Evolutionary conservation across 2,329 filamentous ascomycete species (phyloP).

Genomic region (Scleromitrula shiraiana): DNA sequence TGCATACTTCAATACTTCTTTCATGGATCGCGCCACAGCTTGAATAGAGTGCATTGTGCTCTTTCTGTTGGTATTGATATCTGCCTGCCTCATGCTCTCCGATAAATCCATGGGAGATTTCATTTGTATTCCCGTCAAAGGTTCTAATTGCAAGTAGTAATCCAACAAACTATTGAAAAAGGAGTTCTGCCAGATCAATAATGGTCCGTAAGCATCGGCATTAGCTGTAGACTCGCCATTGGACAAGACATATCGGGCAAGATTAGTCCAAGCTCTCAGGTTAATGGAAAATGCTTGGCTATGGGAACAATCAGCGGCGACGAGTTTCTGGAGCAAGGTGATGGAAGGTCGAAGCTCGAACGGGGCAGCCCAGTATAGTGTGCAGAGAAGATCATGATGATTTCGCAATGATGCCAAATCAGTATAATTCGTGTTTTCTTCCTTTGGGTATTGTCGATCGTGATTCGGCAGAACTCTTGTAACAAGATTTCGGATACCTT

Average conservation of each 20-base stretch:
- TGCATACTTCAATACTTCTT: constrained; percentile 13
- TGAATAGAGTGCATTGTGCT: constrained; percentile 17
- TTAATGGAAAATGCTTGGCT: constrained; percentile 60
- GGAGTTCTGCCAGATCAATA: constrained; percentile 48
- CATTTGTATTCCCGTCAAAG: constrained; percentile 13
- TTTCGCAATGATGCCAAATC: constrained; percentile 59
- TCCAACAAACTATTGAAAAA: constrained; percentile 50
- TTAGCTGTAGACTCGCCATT: constrained; percentile 32
- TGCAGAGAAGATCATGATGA: constrained; percentile 60
- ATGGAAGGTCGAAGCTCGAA: constrained; percentile 44
- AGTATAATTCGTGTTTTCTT: constrained; percentile 49
- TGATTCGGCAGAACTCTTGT: constrained; percentile 58
- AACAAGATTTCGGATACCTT: constrained; percentile 54
- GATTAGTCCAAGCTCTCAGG: constrained; percentile 53
- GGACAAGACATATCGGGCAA: constrained; percentile 50
- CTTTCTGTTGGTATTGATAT: constrained; percentile 14
- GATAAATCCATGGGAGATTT: constrained; percentile 3
- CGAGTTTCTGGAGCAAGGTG: constrained; percentile 50
- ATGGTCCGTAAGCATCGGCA: constrained; percentile 38
- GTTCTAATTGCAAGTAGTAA: constrained; percentile 39
- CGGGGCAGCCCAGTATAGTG: constrained; percentile 57
- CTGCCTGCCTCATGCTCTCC: constrained; percentile 4
- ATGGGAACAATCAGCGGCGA: constrained; percentile 52
- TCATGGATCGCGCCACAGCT: constrained; percentile 12
- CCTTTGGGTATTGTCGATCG: constrained; percentile 54